Base-by-base conservation (phyloP, 208 protist species). In the Herpetomonas samuelpessoai region DNA sequence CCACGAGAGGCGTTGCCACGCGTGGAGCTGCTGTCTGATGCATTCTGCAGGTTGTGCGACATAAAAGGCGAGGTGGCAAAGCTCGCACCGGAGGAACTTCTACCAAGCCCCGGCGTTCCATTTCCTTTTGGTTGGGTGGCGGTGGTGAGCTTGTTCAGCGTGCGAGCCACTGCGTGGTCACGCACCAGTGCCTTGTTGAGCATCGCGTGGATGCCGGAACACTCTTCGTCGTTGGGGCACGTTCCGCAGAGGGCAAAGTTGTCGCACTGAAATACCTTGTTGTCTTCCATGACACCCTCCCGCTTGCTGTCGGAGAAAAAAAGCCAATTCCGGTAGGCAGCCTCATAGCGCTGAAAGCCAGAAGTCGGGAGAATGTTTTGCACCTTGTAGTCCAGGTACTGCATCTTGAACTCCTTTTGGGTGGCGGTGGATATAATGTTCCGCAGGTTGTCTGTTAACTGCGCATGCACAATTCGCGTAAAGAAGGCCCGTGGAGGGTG, bases 301-400 rank as follows among this genome's bases (percentile, higher is more conserved):
- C 18, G 19, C 19, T 49, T 62, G 24, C 1, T 2, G 35, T 61
- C 55, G n/a, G n/a, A n/a, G n/a, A n/a, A n/a, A 30, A 62, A 67
- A n/a, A 69, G 64, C 64, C 64, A 69, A 16, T 14, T 7, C 14
- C 64, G 64, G 28, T 69, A 62, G 4, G 64, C 56, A 9, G 64
- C 53, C 44, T 69, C 64, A 27, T 57, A 62, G 18, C 57, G 54
- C 22, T 58, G 55, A 4, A 69, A 49, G 4, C 64, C 64, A 3
- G 54, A 21, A 21, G 64, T 69, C 9, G 41, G 48, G 1, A 48
- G 4, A 2, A 59, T 56, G 47, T 69, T 56, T 9, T 44, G 38
- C 28, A 62, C 53, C 27, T 26, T 54, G 50, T 69, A 69, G 18
- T 61, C 57, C 22, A 69, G 44, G 27, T 69, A 62, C 47, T 61